These are phyloP conservation scores for Penicillium daleae DNA, from an alignment of 495 filamentous ascomycete genomes.

Conservation along the genomic window DNA sequence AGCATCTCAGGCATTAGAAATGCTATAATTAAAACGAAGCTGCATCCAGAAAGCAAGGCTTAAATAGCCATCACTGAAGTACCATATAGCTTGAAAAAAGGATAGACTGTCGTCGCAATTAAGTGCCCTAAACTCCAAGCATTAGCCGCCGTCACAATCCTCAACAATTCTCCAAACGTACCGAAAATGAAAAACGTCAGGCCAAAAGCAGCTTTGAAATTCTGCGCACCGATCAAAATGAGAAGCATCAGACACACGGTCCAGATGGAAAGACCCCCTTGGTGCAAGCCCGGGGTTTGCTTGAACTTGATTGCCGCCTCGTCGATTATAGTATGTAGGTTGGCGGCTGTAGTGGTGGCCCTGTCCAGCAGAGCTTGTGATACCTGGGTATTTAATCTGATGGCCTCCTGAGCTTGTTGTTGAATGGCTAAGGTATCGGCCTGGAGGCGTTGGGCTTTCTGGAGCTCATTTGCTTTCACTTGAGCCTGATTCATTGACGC, in stretches of 20 bases:
- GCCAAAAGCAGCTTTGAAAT: conserved; percentile 24
- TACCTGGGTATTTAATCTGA: conserved; percentile 38
- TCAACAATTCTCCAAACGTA: conserved; percentile 9
- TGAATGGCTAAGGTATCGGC: conserved; percentile 39
- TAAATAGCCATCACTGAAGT: neutral
- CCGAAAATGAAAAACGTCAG: conserved; percentile 29
- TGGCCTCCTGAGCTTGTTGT: conserved; percentile 37
- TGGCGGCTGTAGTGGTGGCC: conserved; percentile 39
- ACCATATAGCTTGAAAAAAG: conserved; percentile 8
- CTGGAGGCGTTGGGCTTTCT: conserved; percentile 43
- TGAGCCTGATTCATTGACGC: conserved; percentile 40
- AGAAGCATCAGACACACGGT: conserved; percentile 29
- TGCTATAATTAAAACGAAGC: neutral
- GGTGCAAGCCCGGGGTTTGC: conserved; percentile 28
- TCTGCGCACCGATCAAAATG: conserved; percentile 31
- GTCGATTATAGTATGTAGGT: conserved; percentile 46
- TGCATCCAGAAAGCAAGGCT: neutral
- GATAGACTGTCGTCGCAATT: conserved; percentile 5
- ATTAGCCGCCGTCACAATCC: neutral
- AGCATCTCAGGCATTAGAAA: neutral
- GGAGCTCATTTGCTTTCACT: conserved; percentile 38
- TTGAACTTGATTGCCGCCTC: conserved; percentile 43
- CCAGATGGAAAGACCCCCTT: conserved; percentile 32
- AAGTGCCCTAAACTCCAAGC: conserved; percentile 12
- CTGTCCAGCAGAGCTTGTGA: conserved; percentile 47